Evolutionary conservation across 306 rosid species (phyloP).

Genomic region (Pyrus communis): DNA sequence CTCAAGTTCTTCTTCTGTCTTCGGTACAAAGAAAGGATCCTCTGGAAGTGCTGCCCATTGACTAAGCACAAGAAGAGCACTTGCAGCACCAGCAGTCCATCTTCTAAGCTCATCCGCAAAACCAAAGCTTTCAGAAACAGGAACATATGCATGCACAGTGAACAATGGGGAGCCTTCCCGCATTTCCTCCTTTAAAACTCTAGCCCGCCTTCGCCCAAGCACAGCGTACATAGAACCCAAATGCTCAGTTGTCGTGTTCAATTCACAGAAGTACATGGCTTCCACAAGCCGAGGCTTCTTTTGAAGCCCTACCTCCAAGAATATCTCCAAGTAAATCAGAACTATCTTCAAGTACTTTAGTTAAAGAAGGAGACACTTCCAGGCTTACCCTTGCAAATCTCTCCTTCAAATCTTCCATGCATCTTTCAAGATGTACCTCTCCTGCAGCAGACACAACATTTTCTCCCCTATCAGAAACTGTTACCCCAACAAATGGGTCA

Average conservation of each 20-base stretch:
- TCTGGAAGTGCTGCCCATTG: too few species aligned
- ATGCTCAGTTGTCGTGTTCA: slow-evolving; percentile 66
- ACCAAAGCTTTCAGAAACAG: too few species aligned
- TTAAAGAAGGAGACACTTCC: slow-evolving; percentile 39
- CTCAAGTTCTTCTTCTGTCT: too few species aligned
- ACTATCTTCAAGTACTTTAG: too few species aligned
- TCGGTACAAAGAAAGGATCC: too few species aligned
- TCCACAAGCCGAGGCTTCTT: slow-evolving; percentile 79
- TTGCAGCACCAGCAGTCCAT: too few species aligned
- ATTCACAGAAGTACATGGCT: slow-evolving; percentile 90
- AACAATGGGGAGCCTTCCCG: slow-evolving; percentile 94
- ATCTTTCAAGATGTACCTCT: slow-evolving; percentile 90
- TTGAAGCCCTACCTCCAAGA: slow-evolving; percentile 28
- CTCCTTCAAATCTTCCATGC: slow-evolving; percentile 80
- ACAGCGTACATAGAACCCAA: slow-evolving; percentile 88
- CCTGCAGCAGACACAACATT: slow-evolving; percentile 86
- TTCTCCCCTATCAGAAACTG: slow-evolving; percentile 81
- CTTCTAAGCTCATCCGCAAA: too few species aligned
- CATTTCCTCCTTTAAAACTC: slow-evolving; percentile 81
- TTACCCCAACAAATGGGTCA: slow-evolving; percentile 81
- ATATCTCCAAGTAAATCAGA: too few species aligned
- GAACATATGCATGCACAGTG: slow-evolving; percentile 43
- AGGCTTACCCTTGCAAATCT: slow-evolving; percentile 79
- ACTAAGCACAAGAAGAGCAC: too few species aligned
- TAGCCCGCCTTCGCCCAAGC: slow-evolving; percentile 75